Conservation (phyloP, 768 basidiomycete genomes). For the Suillus brevipes region DNA sequence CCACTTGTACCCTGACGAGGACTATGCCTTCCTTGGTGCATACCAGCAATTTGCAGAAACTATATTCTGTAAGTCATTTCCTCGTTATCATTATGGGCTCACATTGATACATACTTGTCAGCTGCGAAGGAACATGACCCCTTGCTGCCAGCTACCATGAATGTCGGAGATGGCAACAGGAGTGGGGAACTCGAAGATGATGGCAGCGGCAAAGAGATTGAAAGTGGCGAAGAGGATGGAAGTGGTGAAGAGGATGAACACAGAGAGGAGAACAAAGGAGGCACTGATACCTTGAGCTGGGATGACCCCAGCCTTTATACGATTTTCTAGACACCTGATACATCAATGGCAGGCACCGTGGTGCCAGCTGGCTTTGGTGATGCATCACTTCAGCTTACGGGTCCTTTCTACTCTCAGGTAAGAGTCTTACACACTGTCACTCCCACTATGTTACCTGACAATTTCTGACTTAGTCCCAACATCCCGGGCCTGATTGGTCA, state of each 20-base stretch:
- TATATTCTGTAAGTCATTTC: slow-evolving; percentile 7
- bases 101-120: neutral
- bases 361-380: neutral
- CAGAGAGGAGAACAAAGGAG: too few relatives aligned
- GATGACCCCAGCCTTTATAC: neutral
- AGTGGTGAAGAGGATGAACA: neutral
- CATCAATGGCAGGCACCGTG: neutral
- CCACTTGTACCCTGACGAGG: neutral
- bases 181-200: neutral
- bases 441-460: neutral
- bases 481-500: neutral
- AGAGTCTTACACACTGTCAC: neutral
- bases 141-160: neutral
- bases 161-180: neutral
- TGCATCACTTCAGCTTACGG: neutral
- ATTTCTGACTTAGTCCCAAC: neutral
- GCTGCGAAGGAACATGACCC: neutral
- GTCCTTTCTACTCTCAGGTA: neutral
- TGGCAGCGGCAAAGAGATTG: neutral
- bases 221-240: neutral
- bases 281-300: neutral
- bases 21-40: slow-evolving; percentile 2
- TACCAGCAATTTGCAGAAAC: slow-evolving; percentile 6
- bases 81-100: neutral
- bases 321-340: too few relatives aligned